phyloP scores from a whole-genome alignment of 2,329 filamentous ascomycete genomes.

The Coniosporium tulheliwenetii region DNA sequence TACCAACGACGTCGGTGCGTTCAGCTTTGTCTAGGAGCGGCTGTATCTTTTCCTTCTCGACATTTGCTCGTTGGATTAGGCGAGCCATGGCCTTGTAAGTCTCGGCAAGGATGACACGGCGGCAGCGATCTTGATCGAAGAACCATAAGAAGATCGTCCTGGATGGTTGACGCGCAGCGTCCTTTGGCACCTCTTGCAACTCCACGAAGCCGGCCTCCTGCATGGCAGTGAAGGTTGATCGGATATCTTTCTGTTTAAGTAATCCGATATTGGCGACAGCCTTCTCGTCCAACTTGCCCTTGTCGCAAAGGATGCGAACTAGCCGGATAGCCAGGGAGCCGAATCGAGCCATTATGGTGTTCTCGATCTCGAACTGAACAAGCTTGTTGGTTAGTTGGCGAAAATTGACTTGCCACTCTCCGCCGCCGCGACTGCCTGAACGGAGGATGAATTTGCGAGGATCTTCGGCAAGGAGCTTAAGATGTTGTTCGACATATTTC shows the following conservation, averaged over 20 bases:
- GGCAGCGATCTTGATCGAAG: conserved; percentile 63
- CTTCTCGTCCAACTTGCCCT: conserved; percentile 92
- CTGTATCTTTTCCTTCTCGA: conserved; percentile 56
- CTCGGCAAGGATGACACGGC: conserved; percentile 57
- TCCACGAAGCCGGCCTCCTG: conserved; percentile 77
- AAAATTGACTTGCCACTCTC: conserved; percentile 77
- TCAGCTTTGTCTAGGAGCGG: conserved; percentile 65
- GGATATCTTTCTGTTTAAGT: conserved; percentile 72
- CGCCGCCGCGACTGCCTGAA: conserved; percentile 44
- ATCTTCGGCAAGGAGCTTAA: conserved; percentile 57
- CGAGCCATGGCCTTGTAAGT: conserved; percentile 84
- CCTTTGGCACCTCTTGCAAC: conserved; percentile 84
- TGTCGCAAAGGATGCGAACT: conserved; percentile 68
- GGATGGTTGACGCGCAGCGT: conserved; percentile 64
- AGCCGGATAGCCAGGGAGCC: conserved; percentile 65
- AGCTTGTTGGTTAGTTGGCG: conserved; percentile 53
- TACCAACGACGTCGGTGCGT: conserved; percentile 69
- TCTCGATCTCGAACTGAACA: conserved; percentile 65
- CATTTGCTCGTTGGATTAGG: conserved; percentile 62
- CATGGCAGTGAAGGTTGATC: conserved; percentile 70
- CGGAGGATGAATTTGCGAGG: conserved; percentile 53
- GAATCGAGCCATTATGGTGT: conserved; percentile 62
- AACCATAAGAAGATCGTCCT: conserved; percentile 86
- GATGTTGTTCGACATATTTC: conserved; percentile 52
- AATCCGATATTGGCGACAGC: conserved; percentile 66